A percentile compares a stretch with the other conserved stretches of the same genome.
These are phyloP conservation scores for Amphibolis antarctica DNA, from an alignment of 106 monocot species.

Conservation along the genomic window DNA sequence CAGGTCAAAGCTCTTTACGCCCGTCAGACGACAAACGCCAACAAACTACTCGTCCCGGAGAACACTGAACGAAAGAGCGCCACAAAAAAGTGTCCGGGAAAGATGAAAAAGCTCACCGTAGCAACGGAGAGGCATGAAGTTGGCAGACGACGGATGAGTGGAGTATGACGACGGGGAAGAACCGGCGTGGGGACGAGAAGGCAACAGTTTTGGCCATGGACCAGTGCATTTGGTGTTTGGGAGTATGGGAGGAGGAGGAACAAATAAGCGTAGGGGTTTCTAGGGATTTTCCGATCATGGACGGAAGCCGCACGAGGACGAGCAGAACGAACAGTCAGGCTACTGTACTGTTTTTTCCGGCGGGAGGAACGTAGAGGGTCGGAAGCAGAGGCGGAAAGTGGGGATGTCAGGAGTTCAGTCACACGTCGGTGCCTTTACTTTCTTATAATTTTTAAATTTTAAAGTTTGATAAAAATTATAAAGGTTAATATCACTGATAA, in stretches of 20 bases:
- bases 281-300: conserved; percentile 5
- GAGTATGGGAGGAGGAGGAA: background rate
- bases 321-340: background rate
- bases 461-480: too few species aligned
- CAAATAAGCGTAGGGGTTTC: background rate
- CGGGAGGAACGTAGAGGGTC: background rate
- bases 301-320: background rate
- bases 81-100: too few species aligned
- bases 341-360: background rate
- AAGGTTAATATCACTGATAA: too few species aligned
- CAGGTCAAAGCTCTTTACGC: too few species aligned
- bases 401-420: too few species aligned
- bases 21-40: background rate
- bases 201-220: conserved; percentile 24
- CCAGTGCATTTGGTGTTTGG: conserved; percentile 31
- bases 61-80: background rate
- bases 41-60: background rate
- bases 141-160: conserved; percentile 11
- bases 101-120: conserved; percentile 13
- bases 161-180: conserved; percentile 21
- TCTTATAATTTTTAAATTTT: too few species aligned
- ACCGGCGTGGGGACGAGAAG: conserved; percentile 29
- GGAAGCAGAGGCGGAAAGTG: background rate
- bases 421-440: too few species aligned
- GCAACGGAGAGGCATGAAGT: conserved; percentile 8